phyloP scores from a whole-genome alignment of 2,329 filamentous ascomycete species.

The Thelonectria blattea region DNA sequence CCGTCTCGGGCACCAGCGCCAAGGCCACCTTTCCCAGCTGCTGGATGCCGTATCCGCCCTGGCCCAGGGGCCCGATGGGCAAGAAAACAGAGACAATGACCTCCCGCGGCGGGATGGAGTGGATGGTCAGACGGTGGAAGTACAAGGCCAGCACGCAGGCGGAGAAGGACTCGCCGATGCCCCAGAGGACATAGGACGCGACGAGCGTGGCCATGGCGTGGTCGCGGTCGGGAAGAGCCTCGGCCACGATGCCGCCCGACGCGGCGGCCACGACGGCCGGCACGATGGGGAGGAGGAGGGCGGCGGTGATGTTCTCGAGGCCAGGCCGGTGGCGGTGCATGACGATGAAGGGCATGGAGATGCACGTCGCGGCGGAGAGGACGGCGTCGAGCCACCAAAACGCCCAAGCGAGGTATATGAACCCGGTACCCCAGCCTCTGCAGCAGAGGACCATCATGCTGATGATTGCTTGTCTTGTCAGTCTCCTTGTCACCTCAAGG shows the following conservation, averaged over 20 bases:
- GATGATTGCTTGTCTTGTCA: conserved; percentile 56
- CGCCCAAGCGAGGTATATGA: conserved; percentile 60
- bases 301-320: conserved; percentile 66
- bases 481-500: neutral
- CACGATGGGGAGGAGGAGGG: conserved; percentile 70
- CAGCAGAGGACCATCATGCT: conserved; percentile 69
- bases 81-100: conserved; percentile 72
- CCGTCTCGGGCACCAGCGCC: conserved; percentile 46
- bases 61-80: conserved; percentile 69
- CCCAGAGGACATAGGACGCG: conserved; percentile 72
- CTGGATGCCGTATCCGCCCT: conserved; percentile 66
- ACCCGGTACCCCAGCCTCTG: conserved; percentile 65
- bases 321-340: conserved; percentile 53
- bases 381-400: conserved; percentile 64
- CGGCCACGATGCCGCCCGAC: conserved; percentile 68
- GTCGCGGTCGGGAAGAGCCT: conserved; percentile 59
- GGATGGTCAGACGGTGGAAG: conserved; percentile 70
- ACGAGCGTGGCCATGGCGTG: conserved; percentile 67
- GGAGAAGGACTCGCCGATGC: conserved; percentile 64
- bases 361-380: conserved; percentile 58
- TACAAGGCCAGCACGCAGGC: conserved; percentile 70
- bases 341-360: conserved; percentile 64
- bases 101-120: conserved; percentile 70
- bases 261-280: conserved; percentile 70
- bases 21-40: conserved; percentile 57